Evolutionary conservation across 2,329 filamentous ascomycete genomes (phyloP).

Genomic region (Trichoderma sp.): DNA sequence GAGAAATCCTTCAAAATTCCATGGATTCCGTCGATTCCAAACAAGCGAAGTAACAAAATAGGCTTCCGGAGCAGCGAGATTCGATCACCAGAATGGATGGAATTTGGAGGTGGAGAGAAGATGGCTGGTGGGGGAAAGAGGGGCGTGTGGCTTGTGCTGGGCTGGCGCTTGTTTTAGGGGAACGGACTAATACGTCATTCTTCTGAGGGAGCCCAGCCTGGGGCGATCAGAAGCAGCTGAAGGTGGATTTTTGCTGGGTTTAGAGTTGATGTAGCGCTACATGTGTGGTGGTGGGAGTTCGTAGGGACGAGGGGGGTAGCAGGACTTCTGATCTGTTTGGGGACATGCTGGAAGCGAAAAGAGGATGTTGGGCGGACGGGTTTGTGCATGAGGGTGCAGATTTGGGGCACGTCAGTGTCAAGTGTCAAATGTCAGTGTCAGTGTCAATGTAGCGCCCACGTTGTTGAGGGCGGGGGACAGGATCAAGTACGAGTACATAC

Average conservation of each 20-base stretch:
- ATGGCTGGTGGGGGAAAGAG: background rate
- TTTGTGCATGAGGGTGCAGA: background rate
- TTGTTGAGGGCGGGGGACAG: background rate
- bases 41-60: background rate
- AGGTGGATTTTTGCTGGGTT: background rate
- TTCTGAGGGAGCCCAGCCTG: constrained; percentile 2
- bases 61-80: background rate
- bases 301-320: background rate
- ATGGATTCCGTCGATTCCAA: background rate
- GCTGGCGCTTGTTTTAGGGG: background rate
- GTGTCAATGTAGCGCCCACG: background rate
- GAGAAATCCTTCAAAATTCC: background rate
- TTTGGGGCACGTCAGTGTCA: background rate
- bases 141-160: constrained; percentile 11
- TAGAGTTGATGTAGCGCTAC: background rate
- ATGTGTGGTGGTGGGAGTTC: background rate
- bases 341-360: background rate
- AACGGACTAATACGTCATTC: constrained; percentile 4
- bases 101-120: constrained; percentile 5
- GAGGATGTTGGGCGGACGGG: background rate
- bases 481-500: background rate
- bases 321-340: background rate
- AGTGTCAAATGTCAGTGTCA: background rate
- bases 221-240: background rate
- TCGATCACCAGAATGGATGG: background rate